Evolutionary conservation across 345 rosid species (phyloP), one percentile per base, ranked within the genome.

Genomic region (Boechera retrofracta): DNA sequence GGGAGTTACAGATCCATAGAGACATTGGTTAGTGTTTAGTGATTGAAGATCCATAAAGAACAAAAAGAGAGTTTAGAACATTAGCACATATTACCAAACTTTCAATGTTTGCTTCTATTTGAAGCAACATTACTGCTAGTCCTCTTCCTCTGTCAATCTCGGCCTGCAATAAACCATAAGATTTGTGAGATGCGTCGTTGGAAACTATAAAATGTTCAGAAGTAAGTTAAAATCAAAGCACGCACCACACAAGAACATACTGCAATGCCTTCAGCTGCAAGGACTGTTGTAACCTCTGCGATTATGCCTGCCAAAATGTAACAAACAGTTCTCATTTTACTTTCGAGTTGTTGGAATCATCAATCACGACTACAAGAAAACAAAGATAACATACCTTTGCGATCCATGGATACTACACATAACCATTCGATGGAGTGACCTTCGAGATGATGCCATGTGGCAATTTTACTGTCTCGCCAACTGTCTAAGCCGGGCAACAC

Each of bases 361-460:
- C 26, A 70, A n/a, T 29, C 29, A 39, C 42, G 35, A 44, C 41
- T 15, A 36, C 1, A 33, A 31, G 78, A 9, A 59, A 51, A 26
- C 3, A 9, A 31, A 31, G 26, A 71, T 29, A 36, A 9, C 59
- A 77, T 83, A 92, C 99, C 98, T 89, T 71, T 92, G 67, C 89
- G 88, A 82, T 91, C 92, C 75, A 89, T 87, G 84, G 94, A 95
- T 59, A 88, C 92, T 42, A 95, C 94, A 76, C 84, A 87, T 66
- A 95, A 83, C 99, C 99, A 95, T 8, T 85, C 97, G 70, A 95
- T 84, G 54, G 96, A 89, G 73, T 90, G 97, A 67, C 97, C 98
- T 80, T 90, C 97, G 49, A 81, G 87, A 87, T 84, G 92, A 81
- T 95, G 97, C 99, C 99, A 95, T 53, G 88, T 64, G 38, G 89